Base-by-base conservation (phyloP, 73 alveolate genomes). In the Paraurostyla sp. region DNA sequence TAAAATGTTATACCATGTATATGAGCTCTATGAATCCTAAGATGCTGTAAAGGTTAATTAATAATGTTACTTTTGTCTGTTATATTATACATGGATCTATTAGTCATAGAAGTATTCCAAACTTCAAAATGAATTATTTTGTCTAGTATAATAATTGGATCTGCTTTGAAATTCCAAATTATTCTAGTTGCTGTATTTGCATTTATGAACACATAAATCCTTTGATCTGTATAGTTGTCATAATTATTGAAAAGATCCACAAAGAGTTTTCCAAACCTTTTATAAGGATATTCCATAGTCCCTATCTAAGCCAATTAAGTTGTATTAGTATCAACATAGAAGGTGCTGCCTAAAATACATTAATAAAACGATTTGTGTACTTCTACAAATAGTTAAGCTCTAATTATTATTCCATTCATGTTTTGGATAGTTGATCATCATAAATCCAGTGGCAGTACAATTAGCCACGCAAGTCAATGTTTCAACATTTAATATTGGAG, bases 21-120 rank as follows among this genome's bases (percentile, higher is more conserved):
- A 45, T 25, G 35, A 27, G n/a, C 11, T 45, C 4, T 48, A 6
- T 32, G 49, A 25, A 36, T 30, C 13, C 58, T 15, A 0, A 15
- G 60, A 73, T 0, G 22, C 80, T 62, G 30, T 15, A 15, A 62
- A 62, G 16, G 54, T 62, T 9, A 23, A 7, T 32, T 3, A 4
- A 6, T 25, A 11, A 32, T 25, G 15, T 62, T 62, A 62, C 80
- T 6, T 45, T 73, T 73, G 27, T 73, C 86, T 20, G 86, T 73
- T 22, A 73, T 30, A 73, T 73, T 73, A 9, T 45, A 29, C 65
- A 43, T 43, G 9, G 51, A 48, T 48, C 68, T 73, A n/a, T 25
- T 9, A 3, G 68, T 9, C 29, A 48, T 29, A 45, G 86, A 16
- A 43, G 9, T 3, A 27, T 73, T 73, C 36, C 30, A 48, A 2